Base-by-base conservation (phyloP, 1,284 basidiomycete genomes). In the Ceratobasidium sp. region DNA sequence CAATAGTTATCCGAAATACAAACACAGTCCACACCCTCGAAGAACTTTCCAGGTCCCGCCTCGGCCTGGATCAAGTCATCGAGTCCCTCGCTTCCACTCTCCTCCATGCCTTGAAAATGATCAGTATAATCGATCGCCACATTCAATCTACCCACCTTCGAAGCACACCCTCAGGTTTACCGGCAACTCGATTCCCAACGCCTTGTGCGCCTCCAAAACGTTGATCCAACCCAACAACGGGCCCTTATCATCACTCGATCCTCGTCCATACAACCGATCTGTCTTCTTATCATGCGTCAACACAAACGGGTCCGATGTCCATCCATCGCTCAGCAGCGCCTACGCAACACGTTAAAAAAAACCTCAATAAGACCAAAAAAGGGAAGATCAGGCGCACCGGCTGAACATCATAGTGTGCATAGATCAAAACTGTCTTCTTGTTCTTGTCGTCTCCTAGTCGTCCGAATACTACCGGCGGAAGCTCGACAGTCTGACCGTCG, bases 111-210 rank as follows among this genome's bases (percentile, higher is more conserved):
- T 82, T 51, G 3, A 20, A 26, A 28, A 26, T n/a, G 23, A 75
- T 13, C 7, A 23, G 18, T 46, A 56, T 58, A 23, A 28, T 5
- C 12, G 51, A 26, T 13, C 7, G 12, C 20, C 26, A 23, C 26
- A 33, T 23, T 49, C n/a, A 15, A 68, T 23, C 28, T 13, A 66
- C 71, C 18, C 51, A 79, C 83, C 97, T 86, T 99, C 97, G 83
- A 99, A 97, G 88, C 95, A 96, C 88, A 97, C 94, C 83, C 93
- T 92, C 82, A 99, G 86, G 86, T 99, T 99, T 75, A 99, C 97
- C 1, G 97, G 97, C 23, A 99, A 89, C 70, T 93, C 91, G 77
- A 93, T 88, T 56, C 90, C 89, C 66, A 92, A 90, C 80, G 92
- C 84, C 82, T 88, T 85, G 85, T 99, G 97, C 63, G 96, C 97